phyloP scores from a whole-genome alignment of 192 early-diverging fungal species.

The Coemansia asiatica region DNA sequence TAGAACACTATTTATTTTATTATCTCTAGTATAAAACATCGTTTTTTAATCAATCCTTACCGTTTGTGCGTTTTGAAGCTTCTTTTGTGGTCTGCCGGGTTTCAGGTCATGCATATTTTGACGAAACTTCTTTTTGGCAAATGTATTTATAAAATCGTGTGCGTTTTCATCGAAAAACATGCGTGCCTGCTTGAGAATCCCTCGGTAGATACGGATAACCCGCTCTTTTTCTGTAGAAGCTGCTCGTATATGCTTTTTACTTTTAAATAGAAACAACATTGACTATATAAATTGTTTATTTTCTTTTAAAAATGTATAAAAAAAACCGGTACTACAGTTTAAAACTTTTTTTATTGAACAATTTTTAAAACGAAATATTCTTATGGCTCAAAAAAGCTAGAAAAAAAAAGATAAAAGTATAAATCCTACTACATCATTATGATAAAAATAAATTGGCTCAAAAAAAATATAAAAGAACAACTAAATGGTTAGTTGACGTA shows the following conservation, averaged over 20 bases:
- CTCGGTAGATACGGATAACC: conserved; percentile 31
- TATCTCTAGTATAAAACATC: background rate
- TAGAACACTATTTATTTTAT: too few relatives aligned
- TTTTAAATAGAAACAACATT: conserved; percentile 23
- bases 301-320: background rate
- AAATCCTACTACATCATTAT: too few relatives aligned
- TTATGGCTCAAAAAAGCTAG: background rate
- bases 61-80: conserved; percentile 23
- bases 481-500: conserved; percentile 20
- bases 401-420: too few relatives aligned
- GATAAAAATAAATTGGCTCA: background rate
- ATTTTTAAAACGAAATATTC: too few relatives aligned
- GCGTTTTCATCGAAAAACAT: conserved; percentile 45
- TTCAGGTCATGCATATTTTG: conserved; percentile 23
- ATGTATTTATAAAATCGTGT: conserved; percentile 35
- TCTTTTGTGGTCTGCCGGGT: conserved; percentile 11
- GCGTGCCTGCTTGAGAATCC: conserved; percentile 39
- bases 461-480: background rate
- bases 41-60: conserved; percentile 10
- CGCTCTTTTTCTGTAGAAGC: conserved; percentile 4
- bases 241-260: background rate
- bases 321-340: too few relatives aligned
- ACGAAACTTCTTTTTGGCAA: conserved; percentile 32
- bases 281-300: too few relatives aligned
- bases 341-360: too few relatives aligned